phyloP scores from a whole-genome alignment of 176 grass and related monocot genomes.

The Ensete ventricosum region DNA sequence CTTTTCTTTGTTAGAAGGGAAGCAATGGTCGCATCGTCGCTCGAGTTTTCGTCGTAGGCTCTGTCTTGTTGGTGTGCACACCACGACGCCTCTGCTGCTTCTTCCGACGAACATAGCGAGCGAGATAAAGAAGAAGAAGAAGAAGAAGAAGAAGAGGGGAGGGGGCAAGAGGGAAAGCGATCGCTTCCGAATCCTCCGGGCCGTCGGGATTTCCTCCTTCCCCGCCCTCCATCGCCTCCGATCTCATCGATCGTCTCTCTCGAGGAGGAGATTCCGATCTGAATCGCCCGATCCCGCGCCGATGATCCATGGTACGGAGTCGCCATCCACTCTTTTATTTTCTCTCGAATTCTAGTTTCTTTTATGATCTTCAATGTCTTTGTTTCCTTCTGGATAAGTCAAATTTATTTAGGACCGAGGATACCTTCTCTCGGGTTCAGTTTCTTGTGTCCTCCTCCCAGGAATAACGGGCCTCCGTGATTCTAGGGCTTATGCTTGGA shows the following conservation, averaged over 20 bases:
- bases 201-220: not conserved
- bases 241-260: not conserved
- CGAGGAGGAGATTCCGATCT: constrained; percentile 6
- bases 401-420: not conserved
- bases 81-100: not conserved
- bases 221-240: not conserved
- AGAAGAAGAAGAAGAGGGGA: not conserved
- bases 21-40: not conserved
- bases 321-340: not conserved
- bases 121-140: not conserved
- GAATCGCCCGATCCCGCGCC: not conserved
- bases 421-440: not conserved
- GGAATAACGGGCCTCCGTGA: not conserved
- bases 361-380: not conserved
- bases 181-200: not conserved
- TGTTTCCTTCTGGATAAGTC: not conserved
- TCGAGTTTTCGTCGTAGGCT: not conserved
- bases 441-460: not conserved
- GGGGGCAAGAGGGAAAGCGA: not conserved
- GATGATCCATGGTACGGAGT: constrained; percentile 6
- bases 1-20: not conserved
- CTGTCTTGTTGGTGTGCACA: constrained; percentile 1
- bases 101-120: not conserved
- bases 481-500: not conserved
- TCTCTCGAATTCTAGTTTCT: not conserved